Evolutionary conservation across 2,329 filamentous ascomycete genomes (phyloP).

Genomic region (Phyllachora maydis): DNA sequence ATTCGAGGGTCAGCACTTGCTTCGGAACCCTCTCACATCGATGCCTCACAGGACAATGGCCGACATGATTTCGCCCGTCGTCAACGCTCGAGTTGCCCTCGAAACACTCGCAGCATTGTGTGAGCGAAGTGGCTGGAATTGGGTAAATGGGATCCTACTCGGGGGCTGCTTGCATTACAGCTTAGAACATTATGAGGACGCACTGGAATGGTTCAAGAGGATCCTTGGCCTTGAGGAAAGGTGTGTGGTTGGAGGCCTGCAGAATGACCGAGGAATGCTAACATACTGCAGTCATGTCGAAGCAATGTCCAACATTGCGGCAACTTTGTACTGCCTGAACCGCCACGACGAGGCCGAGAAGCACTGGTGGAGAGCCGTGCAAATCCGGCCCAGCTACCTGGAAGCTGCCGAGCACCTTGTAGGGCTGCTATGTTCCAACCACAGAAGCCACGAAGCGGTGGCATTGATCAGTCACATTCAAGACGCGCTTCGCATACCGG

Average conservation of each 20-base stretch:
- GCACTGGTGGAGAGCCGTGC: conserved; percentile 72
- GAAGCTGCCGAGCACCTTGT: conserved; percentile 92
- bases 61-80: conserved; percentile 17
- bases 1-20: no score
- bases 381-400: conserved; percentile 67
- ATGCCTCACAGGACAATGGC: no score
- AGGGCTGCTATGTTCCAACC: conserved; percentile 62
- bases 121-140: conserved; percentile 63
- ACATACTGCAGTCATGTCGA: conserved; percentile 66
- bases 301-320: conserved; percentile 82
- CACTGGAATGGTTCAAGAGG: conserved; percentile 53
- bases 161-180: conserved; percentile 86
- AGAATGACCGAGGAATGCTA: no score
- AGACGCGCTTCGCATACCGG: conserved; percentile 35
- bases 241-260: no score
- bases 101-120: conserved; percentile 56
- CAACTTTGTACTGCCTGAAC: conserved; percentile 67
- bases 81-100: conserved; percentile 44
- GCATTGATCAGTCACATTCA: conserved; percentile 76
- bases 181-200: conserved; percentile 63
- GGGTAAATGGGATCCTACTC: conserved; percentile 83
- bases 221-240: conserved; percentile 32
- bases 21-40: no score
- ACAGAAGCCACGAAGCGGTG: conserved; percentile 68
- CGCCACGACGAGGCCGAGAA: conserved; percentile 67